These are phyloP conservation scores for Stenocarpella maydis DNA, from an alignment of 2,329 filamentous ascomycete species.

Conservation along the genomic window DNA sequence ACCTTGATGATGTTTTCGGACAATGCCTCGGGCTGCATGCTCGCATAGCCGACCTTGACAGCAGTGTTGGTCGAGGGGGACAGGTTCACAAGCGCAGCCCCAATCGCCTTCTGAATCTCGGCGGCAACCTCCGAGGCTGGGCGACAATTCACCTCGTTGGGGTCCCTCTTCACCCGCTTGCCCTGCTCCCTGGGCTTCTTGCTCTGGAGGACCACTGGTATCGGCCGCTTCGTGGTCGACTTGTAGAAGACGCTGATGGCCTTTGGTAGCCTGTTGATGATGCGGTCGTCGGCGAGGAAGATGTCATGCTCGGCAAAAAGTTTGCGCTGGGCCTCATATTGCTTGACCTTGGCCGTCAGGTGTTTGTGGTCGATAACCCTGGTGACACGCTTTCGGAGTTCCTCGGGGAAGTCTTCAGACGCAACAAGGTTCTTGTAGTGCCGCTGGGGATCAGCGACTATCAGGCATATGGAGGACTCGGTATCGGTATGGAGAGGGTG, in stretches of 20 bases:
- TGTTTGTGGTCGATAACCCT: conserved; percentile 84
- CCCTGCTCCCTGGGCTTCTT: conserved; percentile 62
- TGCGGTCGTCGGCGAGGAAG: conserved; percentile 91
- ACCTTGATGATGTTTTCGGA: conserved; percentile 83
- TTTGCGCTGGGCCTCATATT: conserved; percentile 87
- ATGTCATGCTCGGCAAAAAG: conserved; percentile 87
- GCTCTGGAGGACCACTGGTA: conserved; percentile 75
- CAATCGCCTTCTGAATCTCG: conserved; percentile 82
- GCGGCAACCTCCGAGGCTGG: conserved; percentile 73
- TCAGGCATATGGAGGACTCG: conserved; percentile 80
- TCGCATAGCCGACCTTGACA: conserved; percentile 79
- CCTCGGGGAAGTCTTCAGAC: conserved; percentile 73
- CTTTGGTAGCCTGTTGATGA: conserved; percentile 76
- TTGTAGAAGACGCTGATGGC: conserved; percentile 93
- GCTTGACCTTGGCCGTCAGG: conserved; percentile 82
- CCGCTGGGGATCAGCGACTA: conserved; percentile 82
- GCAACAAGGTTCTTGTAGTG: conserved; percentile 89
- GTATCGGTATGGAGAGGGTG: conserved; percentile 76
- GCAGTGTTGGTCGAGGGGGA: conserved; percentile 81
- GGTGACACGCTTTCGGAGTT: conserved; percentile 72
- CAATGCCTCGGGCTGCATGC: conserved; percentile 78
- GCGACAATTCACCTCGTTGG: conserved; percentile 53
- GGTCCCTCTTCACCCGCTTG: conserved; percentile 64
- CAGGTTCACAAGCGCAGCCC: conserved; percentile 81
- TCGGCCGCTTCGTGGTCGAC: conserved; percentile 80